Evolutionary conservation across 306 rosid species (phyloP), one percentile per base, ranked within the genome.

Genomic region (Inga oerstediana): DNA sequence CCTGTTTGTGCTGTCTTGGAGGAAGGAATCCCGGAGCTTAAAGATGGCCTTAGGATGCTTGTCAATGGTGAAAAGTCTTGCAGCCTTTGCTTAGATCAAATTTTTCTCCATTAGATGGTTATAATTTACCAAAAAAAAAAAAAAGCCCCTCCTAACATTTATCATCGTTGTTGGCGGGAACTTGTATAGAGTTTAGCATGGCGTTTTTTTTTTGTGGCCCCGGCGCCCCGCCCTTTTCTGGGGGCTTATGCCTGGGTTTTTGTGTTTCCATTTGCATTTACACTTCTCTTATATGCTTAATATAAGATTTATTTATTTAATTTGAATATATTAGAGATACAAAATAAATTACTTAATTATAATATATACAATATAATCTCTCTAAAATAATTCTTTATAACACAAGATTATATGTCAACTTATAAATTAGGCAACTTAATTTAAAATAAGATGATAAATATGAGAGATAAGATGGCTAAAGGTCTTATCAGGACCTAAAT

Each of bases 1-100:
- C 97, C 92, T 3, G 96, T 94, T 2, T 93, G 97, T 79, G 99
- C 99, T 64, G 86, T 93, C 85, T 88, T 93, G 91, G 97, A 79
- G 79, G 98, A 95, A 83, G 98, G 99, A 82, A 84, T 94, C 64
- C 67, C 86, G 16, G 98, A 91, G 70, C 94, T 96, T 13, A 96
- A 92, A 88, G 82, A 35, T 68, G 97, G 97, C 76, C 98, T 96
- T 37, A 90, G 81, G 84, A 87, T 77, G 86, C 99, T 93, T 70
- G 94, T 93, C 71, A 93, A 86, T 74, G 93, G 97, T 48, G 92
- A 88, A 88, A 85, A 78, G 59, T 86, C 94, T 64, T 71, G 65
- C 80, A 79, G 74, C 56, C 94, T 93, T 72, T 41, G 54, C 68
- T 74, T 90, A 13, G 94, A 92, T 87, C 82, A 88, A 78, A 93